phyloP scores from a whole-genome alignment of 495 filamentous ascomycete genomes.

The Bombardia bombarda region DNA sequence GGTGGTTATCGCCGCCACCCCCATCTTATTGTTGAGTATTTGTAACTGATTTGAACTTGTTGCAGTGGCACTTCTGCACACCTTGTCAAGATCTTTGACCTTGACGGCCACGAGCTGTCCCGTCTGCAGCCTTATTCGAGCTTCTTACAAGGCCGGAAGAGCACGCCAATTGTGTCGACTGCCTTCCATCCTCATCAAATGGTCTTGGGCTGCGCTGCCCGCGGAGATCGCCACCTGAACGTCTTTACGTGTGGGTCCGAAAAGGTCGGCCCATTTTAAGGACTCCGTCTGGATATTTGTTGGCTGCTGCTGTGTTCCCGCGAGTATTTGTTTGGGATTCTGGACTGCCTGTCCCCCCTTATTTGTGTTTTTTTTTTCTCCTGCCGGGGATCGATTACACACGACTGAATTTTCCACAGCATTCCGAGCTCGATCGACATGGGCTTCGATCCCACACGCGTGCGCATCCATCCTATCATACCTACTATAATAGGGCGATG shows the following conservation, averaged over 20 bases:
- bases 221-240: constrained; percentile 65
- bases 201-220: constrained; percentile 75
- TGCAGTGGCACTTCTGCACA: constrained; percentile 78
- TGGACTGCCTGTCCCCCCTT: no score
- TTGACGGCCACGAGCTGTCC: constrained; percentile 67
- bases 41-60: constrained; percentile 19
- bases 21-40: not conserved
- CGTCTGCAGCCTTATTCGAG: constrained; percentile 79
- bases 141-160: constrained; percentile 67
- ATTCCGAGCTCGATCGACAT: no score
- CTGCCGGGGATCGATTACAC: no score
- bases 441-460: no score
- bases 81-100: constrained; percentile 85
- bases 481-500: no score
- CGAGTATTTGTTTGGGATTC: no score
- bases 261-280: constrained; percentile 12
- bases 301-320: no score
- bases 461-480: no score
- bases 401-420: no score
- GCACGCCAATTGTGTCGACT: constrained; percentile 73
- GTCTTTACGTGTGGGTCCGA: constrained; percentile 50
- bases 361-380: no score
- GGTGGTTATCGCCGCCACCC: no score
- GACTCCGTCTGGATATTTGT: no score
- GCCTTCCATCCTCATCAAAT: constrained; percentile 95